A percentile compares a stretch with the other conserved stretches of the same genome.
Conservation (phyloP, 257 asterid species). For the Coffea canephora region DNA sequence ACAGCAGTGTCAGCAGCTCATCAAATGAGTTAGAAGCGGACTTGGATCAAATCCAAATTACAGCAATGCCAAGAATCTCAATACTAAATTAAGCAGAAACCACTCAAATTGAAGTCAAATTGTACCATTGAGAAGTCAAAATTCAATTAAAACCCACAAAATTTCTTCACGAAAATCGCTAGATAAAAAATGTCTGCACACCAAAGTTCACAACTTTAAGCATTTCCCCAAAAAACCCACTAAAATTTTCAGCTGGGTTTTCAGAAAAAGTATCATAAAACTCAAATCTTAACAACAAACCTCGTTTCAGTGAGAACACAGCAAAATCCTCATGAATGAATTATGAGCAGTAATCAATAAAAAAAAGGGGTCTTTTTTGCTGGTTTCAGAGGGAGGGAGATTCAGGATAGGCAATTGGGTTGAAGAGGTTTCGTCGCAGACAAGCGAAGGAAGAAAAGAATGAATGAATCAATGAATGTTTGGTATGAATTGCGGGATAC, state of each 20-base stretch:
- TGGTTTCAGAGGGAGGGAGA: background rate
- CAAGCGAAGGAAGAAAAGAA: constrained; percentile 33
- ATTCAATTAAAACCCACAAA: constrained; percentile 22
- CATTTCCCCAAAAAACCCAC: constrained; percentile 16
- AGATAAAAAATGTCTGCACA: constrained; percentile 18
- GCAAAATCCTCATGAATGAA: constrained; percentile 22
- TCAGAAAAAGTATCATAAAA: background rate
- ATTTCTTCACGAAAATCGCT: background rate
- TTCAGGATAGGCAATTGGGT: background rate
- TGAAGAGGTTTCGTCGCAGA: constrained; percentile 13
- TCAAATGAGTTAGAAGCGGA: background rate
- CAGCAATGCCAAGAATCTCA: constrained; percentile 13
- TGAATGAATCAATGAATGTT: background rate
- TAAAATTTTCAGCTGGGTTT: constrained; percentile 11
- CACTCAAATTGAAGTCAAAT: constrained; percentile 3
- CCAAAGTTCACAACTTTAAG: constrained; percentile 17
- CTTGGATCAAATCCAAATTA: constrained; percentile 23
- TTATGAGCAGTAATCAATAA: constrained; percentile 7
- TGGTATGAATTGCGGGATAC: background rate
- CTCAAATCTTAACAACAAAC: background rate
- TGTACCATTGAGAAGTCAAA: background rate
- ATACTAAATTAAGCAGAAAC: background rate
- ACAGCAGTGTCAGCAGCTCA: too few relatives aligned
- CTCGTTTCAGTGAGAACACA: constrained; percentile 1
- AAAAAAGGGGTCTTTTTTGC: background rate